Conservation (phyloP, 202 grass and related monocot genomes). For the Panicum hallii region DNA sequence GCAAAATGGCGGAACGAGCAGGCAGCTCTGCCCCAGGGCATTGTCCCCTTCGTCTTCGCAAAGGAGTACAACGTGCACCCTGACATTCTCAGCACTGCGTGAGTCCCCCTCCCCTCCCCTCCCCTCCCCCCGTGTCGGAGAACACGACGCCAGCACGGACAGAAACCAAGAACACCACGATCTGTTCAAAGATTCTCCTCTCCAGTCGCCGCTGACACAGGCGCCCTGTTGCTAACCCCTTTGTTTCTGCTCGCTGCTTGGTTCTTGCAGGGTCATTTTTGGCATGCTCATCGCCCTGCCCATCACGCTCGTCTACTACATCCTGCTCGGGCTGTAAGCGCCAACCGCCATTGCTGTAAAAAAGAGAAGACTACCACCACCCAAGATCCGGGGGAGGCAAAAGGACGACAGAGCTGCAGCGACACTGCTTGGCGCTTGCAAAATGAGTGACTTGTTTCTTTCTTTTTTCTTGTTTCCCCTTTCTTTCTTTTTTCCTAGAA, state of each 20-base stretch:
- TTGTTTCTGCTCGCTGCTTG: slow-evolving; percentile 18
- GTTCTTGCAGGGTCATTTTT: slow-evolving; percentile 89
- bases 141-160: slow-evolving; percentile 35
- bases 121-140: slow-evolving; percentile 7
- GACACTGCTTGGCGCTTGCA: slow-evolving; percentile 42
- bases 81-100: slow-evolving; percentile 98
- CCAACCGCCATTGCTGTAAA: slow-evolving; percentile 33
- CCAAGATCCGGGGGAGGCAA: neutral
- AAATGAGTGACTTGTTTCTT: slow-evolving; percentile 32
- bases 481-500: neutral
- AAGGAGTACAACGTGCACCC: slow-evolving; percentile 99
- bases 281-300: slow-evolving; percentile 98
- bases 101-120: slow-evolving; percentile 28
- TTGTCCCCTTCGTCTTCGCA: slow-evolving; percentile 99
- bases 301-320: slow-evolving; percentile 98
- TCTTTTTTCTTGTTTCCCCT: no score
- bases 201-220: slow-evolving; percentile 5
- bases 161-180: slow-evolving; percentile 37
- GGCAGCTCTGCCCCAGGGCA: slow-evolving; percentile 97
- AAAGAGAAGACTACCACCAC: slow-evolving; percentile 38
- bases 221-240: neutral
- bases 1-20: slow-evolving; percentile 45
- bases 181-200: slow-evolving; percentile 50
- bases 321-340: slow-evolving; percentile 85
- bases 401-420: neutral